Percentiles rank a stretch among this genome's conserved stretches.
Conservation (phyloP, 78 protist genomes). For the Chrysochromulina parva region DNA sequence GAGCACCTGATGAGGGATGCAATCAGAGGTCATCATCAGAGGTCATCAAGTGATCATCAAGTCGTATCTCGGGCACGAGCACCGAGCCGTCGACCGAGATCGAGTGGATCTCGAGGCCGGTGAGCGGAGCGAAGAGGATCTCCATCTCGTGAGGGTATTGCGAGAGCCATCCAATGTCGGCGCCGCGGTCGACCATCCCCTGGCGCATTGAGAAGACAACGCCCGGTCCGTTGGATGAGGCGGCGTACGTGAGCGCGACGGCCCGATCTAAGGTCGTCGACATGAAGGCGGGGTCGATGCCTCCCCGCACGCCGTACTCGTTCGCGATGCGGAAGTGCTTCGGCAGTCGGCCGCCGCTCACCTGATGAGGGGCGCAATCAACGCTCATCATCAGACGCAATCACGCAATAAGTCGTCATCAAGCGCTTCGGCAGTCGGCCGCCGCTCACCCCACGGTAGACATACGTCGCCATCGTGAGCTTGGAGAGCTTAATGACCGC, state of each 20-base stretch:
- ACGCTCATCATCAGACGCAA: neutral
- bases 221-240: neutral
- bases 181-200: conserved; percentile 50
- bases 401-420: too few relatives aligned
- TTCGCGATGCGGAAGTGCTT: neutral
- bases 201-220: conserved; percentile 16
- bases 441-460: neutral
- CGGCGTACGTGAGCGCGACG: neutral
- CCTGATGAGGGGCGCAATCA: too few relatives aligned
- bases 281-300: conserved; percentile 26
- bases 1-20: too few relatives aligned
- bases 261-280: neutral
- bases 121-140: conserved; percentile 27
- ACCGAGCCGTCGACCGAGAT: neutral
- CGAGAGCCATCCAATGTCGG: conserved; percentile 24
- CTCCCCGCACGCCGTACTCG: conserved; percentile 10
- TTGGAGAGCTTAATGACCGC: neutral
- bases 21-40: too few relatives aligned
- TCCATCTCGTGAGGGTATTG: conserved; percentile 25
- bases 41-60: neutral
- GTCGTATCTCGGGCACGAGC: neutral
- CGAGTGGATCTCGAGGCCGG: conserved; percentile 8
- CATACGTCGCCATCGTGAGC: neutral
- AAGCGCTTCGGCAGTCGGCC: too few relatives aligned
- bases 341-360: neutral